These are phyloP conservation scores for Sordariomycetes sp. DNA, from an alignment of 2,329 filamentous ascomycete species.

Conservation along the genomic window DNA sequence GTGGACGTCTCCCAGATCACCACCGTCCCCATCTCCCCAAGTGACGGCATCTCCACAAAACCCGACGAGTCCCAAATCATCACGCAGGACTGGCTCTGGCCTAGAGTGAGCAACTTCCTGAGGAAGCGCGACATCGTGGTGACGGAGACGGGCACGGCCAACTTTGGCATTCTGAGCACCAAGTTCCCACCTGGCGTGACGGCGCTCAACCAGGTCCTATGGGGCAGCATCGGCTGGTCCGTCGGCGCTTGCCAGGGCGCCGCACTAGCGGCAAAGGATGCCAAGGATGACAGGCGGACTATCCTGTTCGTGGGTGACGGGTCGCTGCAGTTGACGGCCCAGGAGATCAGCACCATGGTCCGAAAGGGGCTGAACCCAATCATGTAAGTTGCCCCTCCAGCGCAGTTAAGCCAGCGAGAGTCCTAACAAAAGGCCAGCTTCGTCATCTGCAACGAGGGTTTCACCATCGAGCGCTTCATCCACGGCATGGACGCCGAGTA, in stretches of 20 bases:
- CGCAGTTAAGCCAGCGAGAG: not conserved
- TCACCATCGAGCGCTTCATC: conserved; percentile 81
- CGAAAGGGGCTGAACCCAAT: conserved; percentile 64
- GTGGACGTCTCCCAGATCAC: conserved; percentile 43
- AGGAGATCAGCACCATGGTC: conserved; percentile 79
- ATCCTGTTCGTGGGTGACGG: conserved; percentile 87
- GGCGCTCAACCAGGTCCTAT: conserved; percentile 67
- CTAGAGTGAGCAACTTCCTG: conserved; percentile 62
- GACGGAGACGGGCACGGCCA: conserved; percentile 79
- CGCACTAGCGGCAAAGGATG: conserved; percentile 63
- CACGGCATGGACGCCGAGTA: conserved; percentile 72
- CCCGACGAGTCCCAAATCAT: conserved; percentile 28
- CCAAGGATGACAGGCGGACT: conserved; percentile 45
- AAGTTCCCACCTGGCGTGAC: conserved; percentile 69
- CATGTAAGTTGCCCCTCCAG: conserved; percentile 40
- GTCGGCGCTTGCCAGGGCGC: conserved; percentile 52
- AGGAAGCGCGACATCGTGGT: conserved; percentile 65
- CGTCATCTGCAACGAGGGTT: conserved; percentile 79
- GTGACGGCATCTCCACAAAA: not conserved
- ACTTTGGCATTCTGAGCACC: conserved; percentile 82
- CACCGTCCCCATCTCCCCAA: conserved; percentile 22
- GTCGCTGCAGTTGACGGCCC: conserved; percentile 73
- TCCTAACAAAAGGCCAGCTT: conserved; percentile 39
- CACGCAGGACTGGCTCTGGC: conserved; percentile 69
- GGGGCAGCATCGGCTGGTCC: conserved; percentile 57